phyloP scores from a whole-genome alignment of 805 yeast genomes.

The Scheffersomyces stipitis region DNA sequence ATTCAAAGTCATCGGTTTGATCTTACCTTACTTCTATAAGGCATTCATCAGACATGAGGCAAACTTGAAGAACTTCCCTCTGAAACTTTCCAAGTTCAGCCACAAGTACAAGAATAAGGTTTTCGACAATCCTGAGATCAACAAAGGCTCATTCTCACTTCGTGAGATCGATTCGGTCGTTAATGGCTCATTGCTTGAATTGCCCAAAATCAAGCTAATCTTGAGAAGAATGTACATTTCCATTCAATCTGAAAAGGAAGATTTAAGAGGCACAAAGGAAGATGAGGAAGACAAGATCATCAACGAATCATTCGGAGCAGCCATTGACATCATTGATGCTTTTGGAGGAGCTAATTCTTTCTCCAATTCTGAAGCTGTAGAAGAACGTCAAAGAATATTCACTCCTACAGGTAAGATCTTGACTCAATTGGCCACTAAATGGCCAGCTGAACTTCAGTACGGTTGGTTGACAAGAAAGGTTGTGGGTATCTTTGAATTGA shows the following conservation, averaged over 20 bases:
- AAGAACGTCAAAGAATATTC: slow-evolving; percentile 56
- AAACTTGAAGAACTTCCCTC: slow-evolving; percentile 68
- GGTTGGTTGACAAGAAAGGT: slow-evolving; percentile 89
- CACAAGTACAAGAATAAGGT: slow-evolving; percentile 26
- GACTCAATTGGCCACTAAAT: slow-evolving; percentile 76
- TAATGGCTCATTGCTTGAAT: slow-evolving; percentile 62
- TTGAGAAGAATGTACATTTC: slow-evolving; percentile 58
- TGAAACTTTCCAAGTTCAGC: slow-evolving; percentile 46
- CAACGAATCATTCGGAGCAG: slow-evolving; percentile 47
- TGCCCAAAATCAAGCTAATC: slow-evolving; percentile 69
- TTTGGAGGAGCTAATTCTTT: slow-evolving; percentile 76
- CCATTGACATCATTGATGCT: slow-evolving; percentile 71
- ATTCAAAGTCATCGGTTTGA: slow-evolving; percentile 74
- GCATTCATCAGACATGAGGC: slow-evolving; percentile 95
- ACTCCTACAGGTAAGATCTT: slow-evolving; percentile 90
- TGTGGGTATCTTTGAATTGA: slow-evolving; percentile 62
- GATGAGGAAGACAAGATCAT: slow-evolving; percentile 29
- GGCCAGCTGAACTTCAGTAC: slow-evolving; percentile 86
- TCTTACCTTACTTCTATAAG: slow-evolving; percentile 87
- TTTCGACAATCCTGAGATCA: slow-evolving; percentile 28
- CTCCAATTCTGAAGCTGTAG: slow-evolving; percentile 43
- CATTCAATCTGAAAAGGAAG: slow-evolving; percentile 42
- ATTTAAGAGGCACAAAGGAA: slow-evolving; percentile 10
- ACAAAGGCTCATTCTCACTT: slow-evolving; percentile 26
- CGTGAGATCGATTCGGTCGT: slow-evolving; percentile 47